Conservation (phyloP, 192 early-diverging fungal genomes). For the Podila epigama region DNA sequence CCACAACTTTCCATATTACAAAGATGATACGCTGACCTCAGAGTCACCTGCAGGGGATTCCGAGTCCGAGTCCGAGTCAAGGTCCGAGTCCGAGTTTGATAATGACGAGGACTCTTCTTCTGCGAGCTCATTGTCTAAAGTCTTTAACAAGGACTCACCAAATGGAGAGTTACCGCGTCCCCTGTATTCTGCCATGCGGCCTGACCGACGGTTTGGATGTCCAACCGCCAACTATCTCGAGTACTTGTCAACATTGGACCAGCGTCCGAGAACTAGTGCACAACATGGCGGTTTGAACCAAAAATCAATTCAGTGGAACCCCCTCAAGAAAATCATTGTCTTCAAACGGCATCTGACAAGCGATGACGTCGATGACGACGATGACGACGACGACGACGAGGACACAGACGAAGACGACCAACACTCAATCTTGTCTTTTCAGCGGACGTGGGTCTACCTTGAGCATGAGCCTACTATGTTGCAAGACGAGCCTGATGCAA, state of each 20-base stretch:
- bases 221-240: background rate
- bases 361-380: too few species aligned
- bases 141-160: background rate
- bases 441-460: background rate
- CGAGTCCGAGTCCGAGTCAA: too few species aligned
- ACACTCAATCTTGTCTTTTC: too few species aligned
- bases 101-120: background rate
- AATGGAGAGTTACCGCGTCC: background rate
- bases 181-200: background rate
- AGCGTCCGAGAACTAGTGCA: background rate
- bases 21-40: too few species aligned
- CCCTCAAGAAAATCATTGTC: conserved; percentile 3
- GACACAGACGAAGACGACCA: too few species aligned
- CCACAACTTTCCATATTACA: too few species aligned
- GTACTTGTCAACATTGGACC: background rate
- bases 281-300: background rate
- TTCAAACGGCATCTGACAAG: conserved; percentile 5
- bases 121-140: background rate
- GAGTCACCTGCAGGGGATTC: too few species aligned
- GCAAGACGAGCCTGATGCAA: background rate
- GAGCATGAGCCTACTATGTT: background rate
- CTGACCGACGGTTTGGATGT: background rate
- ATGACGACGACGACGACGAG: background rate
- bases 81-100: too few species aligned
- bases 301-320: conserved; percentile 6